Conservation (phyloP, 129 eudicot species). For the Helichrysum umbraculigerum region DNA sequence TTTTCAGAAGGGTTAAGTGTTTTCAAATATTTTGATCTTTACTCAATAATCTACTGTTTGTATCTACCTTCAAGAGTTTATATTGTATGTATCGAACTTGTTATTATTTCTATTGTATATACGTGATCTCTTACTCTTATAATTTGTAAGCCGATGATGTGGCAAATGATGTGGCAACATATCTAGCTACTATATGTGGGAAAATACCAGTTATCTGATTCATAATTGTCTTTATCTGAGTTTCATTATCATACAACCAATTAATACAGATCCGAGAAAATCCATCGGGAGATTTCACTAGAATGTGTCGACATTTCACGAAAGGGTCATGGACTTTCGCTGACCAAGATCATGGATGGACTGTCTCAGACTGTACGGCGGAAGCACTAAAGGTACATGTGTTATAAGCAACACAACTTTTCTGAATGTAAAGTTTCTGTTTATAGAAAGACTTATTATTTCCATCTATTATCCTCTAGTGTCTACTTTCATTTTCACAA, state of each 20-base stretch:
- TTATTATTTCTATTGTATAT: no score
- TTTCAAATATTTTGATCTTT: no score
- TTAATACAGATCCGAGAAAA: conserved; percentile 45
- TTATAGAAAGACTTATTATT: neutral
- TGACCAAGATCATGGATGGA: conserved; percentile 79
- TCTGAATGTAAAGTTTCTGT: neutral
- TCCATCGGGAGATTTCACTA: conserved; percentile 51
- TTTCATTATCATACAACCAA: neutral
- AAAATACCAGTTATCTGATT: no score
- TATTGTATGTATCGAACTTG: no score
- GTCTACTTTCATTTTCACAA: conserved; percentile 50
- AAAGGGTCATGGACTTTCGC: conserved; percentile 90
- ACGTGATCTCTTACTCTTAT: no score
- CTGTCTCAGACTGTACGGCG: conserved; percentile 73
- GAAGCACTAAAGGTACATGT: conserved; percentile 55
- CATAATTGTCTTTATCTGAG: neutral
- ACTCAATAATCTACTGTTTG: no score
- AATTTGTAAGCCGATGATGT: no score
- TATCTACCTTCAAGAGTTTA: no score
- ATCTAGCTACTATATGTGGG: no score
- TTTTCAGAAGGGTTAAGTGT: neutral
- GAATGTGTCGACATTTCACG: conserved; percentile 58
- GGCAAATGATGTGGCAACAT: no score
- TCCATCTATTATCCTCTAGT: conserved; percentile 26
- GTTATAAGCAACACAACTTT: neutral